Conservation (phyloP, 108 stramenopile species). For the Fistulifera solaris region DNA sequence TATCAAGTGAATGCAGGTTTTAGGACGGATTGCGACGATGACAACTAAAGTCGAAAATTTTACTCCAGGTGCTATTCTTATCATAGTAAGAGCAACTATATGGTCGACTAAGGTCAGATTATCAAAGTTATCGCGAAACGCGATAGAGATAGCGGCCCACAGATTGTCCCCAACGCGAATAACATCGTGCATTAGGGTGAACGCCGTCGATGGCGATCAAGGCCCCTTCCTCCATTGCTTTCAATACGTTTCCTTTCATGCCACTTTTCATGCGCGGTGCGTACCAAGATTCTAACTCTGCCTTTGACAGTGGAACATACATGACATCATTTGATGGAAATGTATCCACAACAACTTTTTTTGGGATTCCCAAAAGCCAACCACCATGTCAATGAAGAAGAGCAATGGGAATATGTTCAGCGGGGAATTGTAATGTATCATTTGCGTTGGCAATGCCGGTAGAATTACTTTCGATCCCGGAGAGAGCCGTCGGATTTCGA, state of each 20-base stretch:
- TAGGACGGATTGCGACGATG: too few relatives aligned
- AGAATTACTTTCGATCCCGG: constrained; percentile 37
- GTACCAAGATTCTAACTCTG: constrained; percentile 47
- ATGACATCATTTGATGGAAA: constrained; percentile 19
- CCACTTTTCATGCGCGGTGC: constrained; percentile 13
- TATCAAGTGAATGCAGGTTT: too few relatives aligned
- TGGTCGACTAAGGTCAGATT: too few relatives aligned
- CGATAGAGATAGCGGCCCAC: not conserved
- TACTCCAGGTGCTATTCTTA: too few relatives aligned
- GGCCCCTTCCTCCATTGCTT: not conserved
- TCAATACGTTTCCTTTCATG: constrained; percentile 1
- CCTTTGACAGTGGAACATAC: constrained; percentile 34
- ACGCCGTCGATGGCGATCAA: constrained; percentile 48
- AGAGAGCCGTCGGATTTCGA: constrained; percentile 30
- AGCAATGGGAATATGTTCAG: constrained; percentile 54
- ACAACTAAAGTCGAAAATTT: too few relatives aligned
- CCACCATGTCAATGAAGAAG: constrained; percentile 42
- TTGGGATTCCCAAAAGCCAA: constrained; percentile 57
- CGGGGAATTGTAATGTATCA: constrained; percentile 48
- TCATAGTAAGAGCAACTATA: too few relatives aligned
- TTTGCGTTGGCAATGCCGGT: constrained; percentile 50
- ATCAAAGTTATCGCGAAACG: too few relatives aligned
- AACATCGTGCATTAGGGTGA: constrained; percentile 55
- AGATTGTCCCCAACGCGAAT: constrained; percentile 36
- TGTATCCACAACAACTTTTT: constrained; percentile 38